Percentiles rank a stretch among this genome's conserved stretches.
These are phyloP conservation scores for Acanthamoeba lenticulata DNA, from an alignment of 208 protist species.

Conservation along the genomic window DNA sequence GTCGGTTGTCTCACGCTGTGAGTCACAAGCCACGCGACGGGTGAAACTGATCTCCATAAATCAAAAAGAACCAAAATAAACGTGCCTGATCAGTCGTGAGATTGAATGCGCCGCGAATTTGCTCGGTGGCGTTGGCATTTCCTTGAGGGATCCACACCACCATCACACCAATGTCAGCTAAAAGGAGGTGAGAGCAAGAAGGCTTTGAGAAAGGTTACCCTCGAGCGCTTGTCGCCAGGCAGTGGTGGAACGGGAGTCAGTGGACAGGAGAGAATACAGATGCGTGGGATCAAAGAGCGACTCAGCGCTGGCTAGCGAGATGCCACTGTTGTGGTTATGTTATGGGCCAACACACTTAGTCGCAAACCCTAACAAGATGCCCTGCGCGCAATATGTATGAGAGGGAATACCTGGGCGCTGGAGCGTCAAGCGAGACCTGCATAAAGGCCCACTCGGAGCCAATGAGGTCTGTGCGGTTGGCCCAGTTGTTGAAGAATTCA, in stretches of 20 bases:
- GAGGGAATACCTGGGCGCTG: slow-evolving; percentile 37
- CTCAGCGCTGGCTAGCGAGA: not conserved
- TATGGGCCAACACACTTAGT: not conserved
- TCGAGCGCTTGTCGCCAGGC: slow-evolving; percentile 27
- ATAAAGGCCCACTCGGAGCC: slow-evolving; percentile 13
- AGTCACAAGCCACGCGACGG: too few species aligned
- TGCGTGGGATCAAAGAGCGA: not conserved
- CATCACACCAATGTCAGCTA: not conserved
- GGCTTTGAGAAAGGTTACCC: not conserved
- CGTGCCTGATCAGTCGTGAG: not conserved
- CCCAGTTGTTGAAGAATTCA: slow-evolving; percentile 13
- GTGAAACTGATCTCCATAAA: not conserved
- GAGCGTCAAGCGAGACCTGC: slow-evolving; percentile 12
- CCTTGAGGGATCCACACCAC: not conserved
- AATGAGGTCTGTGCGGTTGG: slow-evolving; percentile 10
- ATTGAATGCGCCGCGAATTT: not conserved
- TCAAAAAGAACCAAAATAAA: not conserved
- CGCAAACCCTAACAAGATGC: not conserved
- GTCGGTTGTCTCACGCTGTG: not conserved
- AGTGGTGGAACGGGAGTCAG: not conserved
- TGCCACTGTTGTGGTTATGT: not conserved
- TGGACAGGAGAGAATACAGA: not conserved
- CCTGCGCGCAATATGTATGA: not conserved
- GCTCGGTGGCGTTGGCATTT: not conserved
- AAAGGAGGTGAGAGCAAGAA: not conserved